These are phyloP conservation scores for Asclepias syriaca DNA, from an alignment of 257 asterid species.

Conservation along the genomic window DNA sequence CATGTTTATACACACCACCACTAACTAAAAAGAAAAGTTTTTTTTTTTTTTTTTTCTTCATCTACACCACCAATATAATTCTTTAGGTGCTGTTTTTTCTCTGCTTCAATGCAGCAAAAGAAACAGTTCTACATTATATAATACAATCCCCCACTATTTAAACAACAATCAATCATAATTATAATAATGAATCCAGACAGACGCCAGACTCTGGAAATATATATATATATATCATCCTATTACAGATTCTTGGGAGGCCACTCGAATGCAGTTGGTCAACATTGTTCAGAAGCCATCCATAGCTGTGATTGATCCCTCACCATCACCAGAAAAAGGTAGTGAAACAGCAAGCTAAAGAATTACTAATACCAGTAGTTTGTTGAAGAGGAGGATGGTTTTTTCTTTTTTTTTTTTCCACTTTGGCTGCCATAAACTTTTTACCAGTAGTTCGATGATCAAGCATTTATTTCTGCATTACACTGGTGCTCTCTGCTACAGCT, in stretches of 20 bases:
- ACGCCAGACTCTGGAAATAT: background rate
- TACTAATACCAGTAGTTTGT: background rate
- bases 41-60: background rate
- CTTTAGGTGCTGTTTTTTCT: background rate
- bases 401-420: background rate
- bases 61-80: background rate
- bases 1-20: background rate
- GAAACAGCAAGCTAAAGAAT: conserved; percentile 10
- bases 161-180: background rate
- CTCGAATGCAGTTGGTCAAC: background rate
- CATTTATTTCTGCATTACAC: conserved; percentile 91
- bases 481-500: conserved; percentile 95
- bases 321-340: background rate
- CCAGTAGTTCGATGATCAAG: conserved; percentile 25
- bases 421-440: background rate
- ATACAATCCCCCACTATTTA: background rate
- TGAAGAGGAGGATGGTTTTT: too few relatives aligned
- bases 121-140: conserved; percentile 4
- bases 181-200: background rate
- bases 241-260: background rate
- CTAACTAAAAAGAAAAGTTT: background rate
- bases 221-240: background rate
- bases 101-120: conserved; percentile 9
- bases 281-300: conserved; percentile 6
- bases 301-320: background rate